These are phyloP conservation scores for Purshia tridentata DNA, from an alignment of 306 rosid genomes.

Conservation along the genomic window DNA sequence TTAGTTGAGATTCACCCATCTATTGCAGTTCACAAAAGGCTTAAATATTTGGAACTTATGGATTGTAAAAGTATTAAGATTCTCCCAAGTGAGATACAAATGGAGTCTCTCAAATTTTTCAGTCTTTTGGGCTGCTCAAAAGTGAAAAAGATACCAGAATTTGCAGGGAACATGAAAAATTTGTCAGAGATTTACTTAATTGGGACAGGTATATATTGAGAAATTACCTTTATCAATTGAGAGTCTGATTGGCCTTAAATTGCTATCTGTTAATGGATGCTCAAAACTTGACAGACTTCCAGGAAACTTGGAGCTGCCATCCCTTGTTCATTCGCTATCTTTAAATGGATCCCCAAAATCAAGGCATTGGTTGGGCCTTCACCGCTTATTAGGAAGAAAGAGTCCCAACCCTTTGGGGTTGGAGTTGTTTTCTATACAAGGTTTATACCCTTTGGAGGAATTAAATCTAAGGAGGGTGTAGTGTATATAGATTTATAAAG, in stretches of 20 bases:
- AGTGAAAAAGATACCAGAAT: slow-evolving; percentile 14
- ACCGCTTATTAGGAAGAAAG: background rate
- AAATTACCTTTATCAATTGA: slow-evolving; percentile 11
- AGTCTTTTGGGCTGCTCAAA: slow-evolving; percentile 10
- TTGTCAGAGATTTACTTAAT: background rate
- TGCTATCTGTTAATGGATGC: background rate
- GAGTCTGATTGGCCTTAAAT: background rate
- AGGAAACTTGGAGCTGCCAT: background rate
- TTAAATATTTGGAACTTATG: background rate
- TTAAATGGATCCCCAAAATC: no score
- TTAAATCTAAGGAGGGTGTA: background rate
- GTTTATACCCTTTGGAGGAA: background rate
- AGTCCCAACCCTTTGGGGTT: background rate
- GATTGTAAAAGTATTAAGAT: background rate
- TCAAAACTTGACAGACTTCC: background rate
- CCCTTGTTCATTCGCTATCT: background rate
- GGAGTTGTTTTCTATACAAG: background rate
- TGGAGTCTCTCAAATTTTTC: slow-evolving; percentile 1
- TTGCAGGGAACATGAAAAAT: slow-evolving; percentile 5
- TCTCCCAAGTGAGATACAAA: background rate
- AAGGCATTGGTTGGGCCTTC: background rate
- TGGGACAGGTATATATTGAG: background rate
- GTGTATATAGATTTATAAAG: no score
- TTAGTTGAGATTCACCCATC: slow-evolving; percentile 23
- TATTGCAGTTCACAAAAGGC: slow-evolving; percentile 3